Percentiles rank a stretch among this genome's conserved stretches.
Evolutionary conservation across 2,329 filamentous ascomycete species (phyloP).

Genomic region (Ambrosiella cleistominuta): DNA sequence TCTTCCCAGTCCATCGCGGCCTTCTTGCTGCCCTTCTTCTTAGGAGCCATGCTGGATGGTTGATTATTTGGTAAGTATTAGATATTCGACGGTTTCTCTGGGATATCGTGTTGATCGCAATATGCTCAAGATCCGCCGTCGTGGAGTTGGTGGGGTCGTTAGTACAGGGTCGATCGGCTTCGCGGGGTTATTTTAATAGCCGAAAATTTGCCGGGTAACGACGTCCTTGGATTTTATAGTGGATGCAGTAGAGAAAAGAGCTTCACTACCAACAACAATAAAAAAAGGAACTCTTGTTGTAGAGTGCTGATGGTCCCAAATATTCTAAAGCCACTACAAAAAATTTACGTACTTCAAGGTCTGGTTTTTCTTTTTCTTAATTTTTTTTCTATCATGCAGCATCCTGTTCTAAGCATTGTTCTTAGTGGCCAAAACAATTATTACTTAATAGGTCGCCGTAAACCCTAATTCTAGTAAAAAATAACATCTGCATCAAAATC

Average conservation of each 20-base stretch:
- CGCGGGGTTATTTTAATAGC: constrained; percentile 2
- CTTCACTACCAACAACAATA: neutral
- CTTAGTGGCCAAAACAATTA: no score
- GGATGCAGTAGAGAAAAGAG: neutral
- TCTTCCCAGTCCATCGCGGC: constrained; percentile 81
- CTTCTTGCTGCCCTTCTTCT: constrained; percentile 81
- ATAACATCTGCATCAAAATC: no score
- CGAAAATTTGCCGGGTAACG: constrained; percentile 4
- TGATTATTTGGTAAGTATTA: neutral
- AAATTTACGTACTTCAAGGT: no score
- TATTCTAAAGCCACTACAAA: neutral
- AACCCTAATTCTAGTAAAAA: no score
- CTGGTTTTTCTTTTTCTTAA: no score
- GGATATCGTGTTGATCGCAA: neutral
- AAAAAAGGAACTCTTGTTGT: neutral
- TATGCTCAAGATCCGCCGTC: neutral
- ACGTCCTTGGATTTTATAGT: neutral
- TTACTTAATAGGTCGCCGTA: no score
- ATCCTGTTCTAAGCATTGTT: no score
- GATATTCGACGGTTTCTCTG: neutral
- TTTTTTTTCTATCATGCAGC: no score
- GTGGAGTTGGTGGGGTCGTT: neutral
- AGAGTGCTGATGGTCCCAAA: neutral
- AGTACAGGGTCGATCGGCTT: neutral
- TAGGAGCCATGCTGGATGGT: constrained; percentile 55